Evolutionary conservation across 192 early-diverging fungal species (phyloP).

Genomic region (Coemansia sp.): DNA sequence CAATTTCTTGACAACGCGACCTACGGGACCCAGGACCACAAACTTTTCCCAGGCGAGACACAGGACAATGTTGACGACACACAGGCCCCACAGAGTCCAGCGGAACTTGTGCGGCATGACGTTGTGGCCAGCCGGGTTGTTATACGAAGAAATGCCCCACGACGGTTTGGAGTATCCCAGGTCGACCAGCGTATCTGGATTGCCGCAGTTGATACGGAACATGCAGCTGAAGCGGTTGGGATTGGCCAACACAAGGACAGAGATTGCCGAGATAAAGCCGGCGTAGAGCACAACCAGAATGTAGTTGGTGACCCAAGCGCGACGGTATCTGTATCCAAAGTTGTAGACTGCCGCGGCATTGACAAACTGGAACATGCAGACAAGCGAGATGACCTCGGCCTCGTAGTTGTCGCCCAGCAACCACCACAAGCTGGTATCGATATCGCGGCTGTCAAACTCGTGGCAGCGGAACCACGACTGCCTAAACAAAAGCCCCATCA

Average conservation of each 20-base stretch:
- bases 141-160: constrained; percentile 59
- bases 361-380: constrained; percentile 71
- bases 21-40: constrained; percentile 13
- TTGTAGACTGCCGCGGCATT: constrained; percentile 68
- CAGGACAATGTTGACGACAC: constrained; percentile 10
- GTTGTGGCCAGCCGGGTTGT: constrained; percentile 70
- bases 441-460: constrained; percentile 69
- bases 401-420: constrained; percentile 82
- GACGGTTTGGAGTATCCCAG: constrained; percentile 44
- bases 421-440: constrained; percentile 75
- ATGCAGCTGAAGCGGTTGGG: constrained; percentile 69
- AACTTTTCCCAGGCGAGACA: constrained; percentile 13
- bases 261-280: constrained; percentile 57
- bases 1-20: constrained; percentile 5
- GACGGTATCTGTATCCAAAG: constrained; percentile 67
- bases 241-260: constrained; percentile 58
- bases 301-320: constrained; percentile 65
- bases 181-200: constrained; percentile 34
- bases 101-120: constrained; percentile 58
- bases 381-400: constrained; percentile 61
- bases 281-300: constrained; percentile 58
- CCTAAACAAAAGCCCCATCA: constrained; percentile 58
- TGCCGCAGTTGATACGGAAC: constrained; percentile 75
- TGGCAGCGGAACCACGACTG: constrained; percentile 77
- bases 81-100: constrained; percentile 16